Evolutionary conservation across 2,329 filamentous ascomycete species (phyloP).

Genomic region (Helicocarpus griseus): DNA sequence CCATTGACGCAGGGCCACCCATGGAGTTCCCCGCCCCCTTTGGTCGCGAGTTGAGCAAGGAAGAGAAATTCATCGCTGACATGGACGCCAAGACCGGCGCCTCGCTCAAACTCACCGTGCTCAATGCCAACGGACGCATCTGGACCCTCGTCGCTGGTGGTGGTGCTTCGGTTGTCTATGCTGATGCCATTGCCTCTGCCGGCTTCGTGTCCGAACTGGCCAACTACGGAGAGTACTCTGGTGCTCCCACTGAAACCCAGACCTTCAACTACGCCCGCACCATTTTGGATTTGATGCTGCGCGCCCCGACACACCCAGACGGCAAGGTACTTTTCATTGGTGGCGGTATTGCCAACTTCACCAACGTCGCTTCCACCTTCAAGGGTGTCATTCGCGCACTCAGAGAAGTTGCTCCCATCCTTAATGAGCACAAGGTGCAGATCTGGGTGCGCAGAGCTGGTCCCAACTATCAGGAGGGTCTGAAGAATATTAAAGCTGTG

Average conservation of each 20-base stretch:
- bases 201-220: conserved; percentile 93
- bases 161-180: conserved; percentile 98
- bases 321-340: conserved; percentile 99
- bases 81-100: conserved; percentile 99
- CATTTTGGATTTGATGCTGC: conserved; percentile 93
- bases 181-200: conserved; percentile 92
- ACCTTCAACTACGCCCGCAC: conserved; percentile 98
- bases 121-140: conserved; percentile 83
- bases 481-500: conserved; percentile 98
- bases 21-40: conserved; percentile 99
- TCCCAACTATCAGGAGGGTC: conserved; percentile 98
- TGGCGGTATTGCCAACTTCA: conserved; percentile 99
- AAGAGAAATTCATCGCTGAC: conserved; percentile 98
- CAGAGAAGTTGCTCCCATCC: conserved; percentile 72
- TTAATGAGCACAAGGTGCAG: conserved; percentile 93
- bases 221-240: conserved; percentile 99
- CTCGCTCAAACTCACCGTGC: conserved; percentile 93
- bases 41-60: conserved; percentile 95
- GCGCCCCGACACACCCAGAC: conserved; percentile 70
- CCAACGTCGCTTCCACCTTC: conserved; percentile 98
- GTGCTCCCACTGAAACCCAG: conserved; percentile 95
- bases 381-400: conserved; percentile 98
- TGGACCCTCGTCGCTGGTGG: conserved; percentile 99
- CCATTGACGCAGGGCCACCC: conserved; percentile 88
- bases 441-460: conserved; percentile 90